Percentiles rank a stretch among this genome's conserved stretches.
Evolutionary conservation across 2,329 filamentous ascomycete genomes (phyloP).

Genomic region (Penicillium sp.): DNA sequence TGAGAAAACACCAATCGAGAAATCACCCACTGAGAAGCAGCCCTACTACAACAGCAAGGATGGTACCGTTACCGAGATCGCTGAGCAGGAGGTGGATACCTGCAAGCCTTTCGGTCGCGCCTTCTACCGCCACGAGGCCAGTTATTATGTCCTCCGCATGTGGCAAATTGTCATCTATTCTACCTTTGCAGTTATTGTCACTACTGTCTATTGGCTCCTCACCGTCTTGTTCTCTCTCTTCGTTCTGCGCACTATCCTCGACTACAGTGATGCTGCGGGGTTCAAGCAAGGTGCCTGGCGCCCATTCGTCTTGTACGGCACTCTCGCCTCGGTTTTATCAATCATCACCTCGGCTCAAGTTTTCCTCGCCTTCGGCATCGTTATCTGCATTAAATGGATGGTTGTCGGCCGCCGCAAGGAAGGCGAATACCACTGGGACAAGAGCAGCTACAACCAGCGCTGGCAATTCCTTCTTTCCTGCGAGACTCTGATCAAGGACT

Average conservation of each 20-base stretch:
- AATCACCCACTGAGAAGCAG: constrained; percentile 8
- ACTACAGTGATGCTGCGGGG: constrained; percentile 22
- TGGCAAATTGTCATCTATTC: constrained; percentile 54
- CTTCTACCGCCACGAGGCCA: constrained; percentile 54
- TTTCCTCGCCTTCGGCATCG: constrained; percentile 45
- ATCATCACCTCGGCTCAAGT: constrained; percentile 47
- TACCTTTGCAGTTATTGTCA: constrained; percentile 47
- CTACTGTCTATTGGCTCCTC: constrained; percentile 51
- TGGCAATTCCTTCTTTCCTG: constrained; percentile 58
- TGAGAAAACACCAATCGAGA: background rate
- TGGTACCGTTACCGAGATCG: background rate
- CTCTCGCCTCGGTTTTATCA: constrained; percentile 14
- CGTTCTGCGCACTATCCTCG: constrained; percentile 37
- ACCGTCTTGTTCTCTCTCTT: constrained; percentile 52
- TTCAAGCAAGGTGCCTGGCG: constrained; percentile 35
- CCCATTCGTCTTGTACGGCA: constrained; percentile 38
- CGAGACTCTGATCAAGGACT: constrained; percentile 52
- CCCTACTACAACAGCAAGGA: background rate
- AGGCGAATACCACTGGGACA: constrained; percentile 60
- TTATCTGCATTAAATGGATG: constrained; percentile 54
- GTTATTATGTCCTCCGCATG: constrained; percentile 53
- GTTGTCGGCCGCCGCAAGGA: constrained; percentile 53
- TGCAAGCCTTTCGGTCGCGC: constrained; percentile 56
- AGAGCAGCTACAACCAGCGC: constrained; percentile 57
- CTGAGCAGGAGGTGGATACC: constrained; percentile 24